phyloP scores from a whole-genome alignment of 208 protist species.

The Leishmania amazonensis region DNA sequence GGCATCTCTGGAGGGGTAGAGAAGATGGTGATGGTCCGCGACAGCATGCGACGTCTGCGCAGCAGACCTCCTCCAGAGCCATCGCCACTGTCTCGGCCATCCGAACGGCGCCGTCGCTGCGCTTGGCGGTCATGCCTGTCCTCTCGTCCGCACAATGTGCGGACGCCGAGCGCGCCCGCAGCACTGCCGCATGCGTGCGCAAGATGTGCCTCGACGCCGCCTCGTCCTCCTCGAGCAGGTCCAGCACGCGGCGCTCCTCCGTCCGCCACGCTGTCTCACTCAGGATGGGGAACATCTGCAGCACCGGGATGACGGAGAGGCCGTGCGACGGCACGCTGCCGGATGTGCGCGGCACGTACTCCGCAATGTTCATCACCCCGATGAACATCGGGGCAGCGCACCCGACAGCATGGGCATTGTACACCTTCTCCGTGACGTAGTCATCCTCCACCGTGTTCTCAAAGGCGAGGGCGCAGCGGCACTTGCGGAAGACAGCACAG shows the following conservation, averaged over 20 bases:
- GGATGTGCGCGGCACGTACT: constrained; percentile 33
- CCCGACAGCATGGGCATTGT: constrained; percentile 52
- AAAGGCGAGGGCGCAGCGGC: constrained; percentile 42
- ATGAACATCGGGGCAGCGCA: constrained; percentile 48
- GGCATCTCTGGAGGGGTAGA: background rate
- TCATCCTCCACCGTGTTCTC: constrained; percentile 61
- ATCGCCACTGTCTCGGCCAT: background rate
- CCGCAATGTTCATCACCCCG: constrained; percentile 44
- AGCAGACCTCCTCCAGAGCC: background rate
- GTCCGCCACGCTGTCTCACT: constrained; percentile 20
- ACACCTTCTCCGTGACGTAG: constrained; percentile 80
- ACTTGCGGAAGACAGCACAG: constrained; percentile 41
- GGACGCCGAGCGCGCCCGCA: background rate
- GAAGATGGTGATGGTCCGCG: background rate
- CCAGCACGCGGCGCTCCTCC: constrained; percentile 9
- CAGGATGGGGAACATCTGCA: constrained; percentile 24
- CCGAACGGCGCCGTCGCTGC: too few species aligned
- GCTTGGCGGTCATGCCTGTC: too few species aligned
- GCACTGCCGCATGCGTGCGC: constrained; percentile 7
- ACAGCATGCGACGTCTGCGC: background rate
- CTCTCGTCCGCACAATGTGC: background rate
- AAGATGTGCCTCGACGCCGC: background rate
- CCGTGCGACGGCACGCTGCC: background rate
- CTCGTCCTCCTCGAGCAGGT: constrained; percentile 13
- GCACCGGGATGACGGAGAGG: constrained; percentile 10